Evolutionary conservation across 2,329 filamentous ascomycete genomes (phyloP), one percentile per base, ranked within the genome.

Genomic region (Lachnellula cervina): DNA sequence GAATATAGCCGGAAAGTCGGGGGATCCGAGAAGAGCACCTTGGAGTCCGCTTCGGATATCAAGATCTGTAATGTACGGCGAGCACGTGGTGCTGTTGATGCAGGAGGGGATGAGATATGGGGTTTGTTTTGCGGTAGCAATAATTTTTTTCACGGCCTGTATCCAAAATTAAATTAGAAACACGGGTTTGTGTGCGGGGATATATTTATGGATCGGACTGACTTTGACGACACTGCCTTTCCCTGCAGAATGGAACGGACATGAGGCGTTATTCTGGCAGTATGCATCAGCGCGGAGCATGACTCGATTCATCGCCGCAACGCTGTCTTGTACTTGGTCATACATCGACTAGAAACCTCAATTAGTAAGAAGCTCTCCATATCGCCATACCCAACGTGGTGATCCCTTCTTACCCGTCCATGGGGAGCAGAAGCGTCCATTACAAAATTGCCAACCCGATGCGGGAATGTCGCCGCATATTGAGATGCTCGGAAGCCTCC

Each of bases 231-330:
- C 45, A 46, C 34, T 44, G 35, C 54, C 49, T 49, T 38, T 57
- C 28, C 55, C 55, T 25, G 56, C 16, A 2, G 23, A 19, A 11
- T 54, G 37, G 17, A 52, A 55, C 11, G 58, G 58, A 28, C 55
- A 60, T 35, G 55, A 46, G 13, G 55, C 17, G 25, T 53, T 51
- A 28, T 54, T 52, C 13, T 48, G 49, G 21, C 58, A 57, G 34
- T 57, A 60, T 19, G 58, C 58, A 54, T 60, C 58, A n/a, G 42
- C 52, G 17, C 58, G 58, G 16, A 50, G 45, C 32, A 60, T 34
- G 11, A 11, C n/a, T 44, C 55, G 44, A 43, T 58, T 60, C 8
- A 48, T 19, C 4, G 46, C 55, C 37, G 49, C 46, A 7, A 58
- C 42, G 5, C 23, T 5, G 38, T 60, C 58, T 49, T 58, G 52